Evolutionary conservation across 371 early-diverging fungal species (phyloP), one percentile per base, ranked within the genome.

Genomic region (Lichtheimia hyalospora): DNA sequence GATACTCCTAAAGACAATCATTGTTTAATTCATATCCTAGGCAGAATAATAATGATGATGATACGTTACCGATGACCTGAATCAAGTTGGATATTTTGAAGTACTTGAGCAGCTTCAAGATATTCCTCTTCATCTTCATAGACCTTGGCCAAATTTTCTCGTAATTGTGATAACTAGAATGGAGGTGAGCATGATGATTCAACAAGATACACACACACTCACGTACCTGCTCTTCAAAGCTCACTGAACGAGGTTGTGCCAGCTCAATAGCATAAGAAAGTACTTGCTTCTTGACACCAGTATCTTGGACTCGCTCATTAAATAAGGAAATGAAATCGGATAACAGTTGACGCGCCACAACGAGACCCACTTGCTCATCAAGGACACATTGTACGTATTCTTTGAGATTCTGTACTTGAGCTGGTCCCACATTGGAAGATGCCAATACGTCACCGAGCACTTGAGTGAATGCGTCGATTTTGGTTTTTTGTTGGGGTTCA

Each of bases 191-290:
- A 44, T n/a, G n/a, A n/a, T n/a, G n/a, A n/a, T n/a, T n/a, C n/a
- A n/a, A n/a, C n/a, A n/a, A n/a, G n/a, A n/a, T n/a, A n/a, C n/a
- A n/a, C n/a, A n/a, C n/a, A n/a, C n/a, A n/a, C n/a, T n/a, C n/a
- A 18, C 64, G 57, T 71, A 90, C 94, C 80, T 90, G 91, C 66
- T 94, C 94, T 68, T 94, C 94, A 73, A 92, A 94, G 34, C 91
- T 89, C n/a, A 92, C 92, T 14, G 85, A 80, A 50, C 94, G 75
- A 10, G 82, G 73, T 57, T 87, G 84, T 20, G 88, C 79, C 46
- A 71, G 77, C 0, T 83, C 83, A 49, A 89, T 78, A 15, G 84
- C 83, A 70, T 74, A 84, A 12, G 71, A 63, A 24, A 84, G 69
- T 10, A 86, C 67, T n/a, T 73, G 69, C 54, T 82, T 83, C 69